Evolutionary conservation across 768 basidiomycete species (phyloP).

Genomic region (Imleria badia): DNA sequence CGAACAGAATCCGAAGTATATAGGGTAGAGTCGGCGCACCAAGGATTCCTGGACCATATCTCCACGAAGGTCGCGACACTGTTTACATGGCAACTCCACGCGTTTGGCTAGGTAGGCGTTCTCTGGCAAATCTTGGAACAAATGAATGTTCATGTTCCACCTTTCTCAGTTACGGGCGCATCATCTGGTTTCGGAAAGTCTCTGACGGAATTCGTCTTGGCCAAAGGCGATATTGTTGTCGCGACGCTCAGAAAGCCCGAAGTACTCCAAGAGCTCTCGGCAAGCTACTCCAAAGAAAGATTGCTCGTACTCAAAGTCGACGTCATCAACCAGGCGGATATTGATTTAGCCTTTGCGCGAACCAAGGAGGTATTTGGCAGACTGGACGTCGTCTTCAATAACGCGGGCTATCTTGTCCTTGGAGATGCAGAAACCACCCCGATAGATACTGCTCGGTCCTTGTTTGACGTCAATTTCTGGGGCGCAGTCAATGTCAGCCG

Average conservation of each 20-base stretch:
- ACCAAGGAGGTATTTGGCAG: conserved; percentile 9
- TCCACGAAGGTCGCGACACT: no score
- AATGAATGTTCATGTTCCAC: background rate
- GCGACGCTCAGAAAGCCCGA: conserved; percentile 44
- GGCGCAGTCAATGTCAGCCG: background rate
- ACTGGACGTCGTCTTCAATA: conserved; percentile 24
- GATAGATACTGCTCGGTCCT: conserved; percentile 13
- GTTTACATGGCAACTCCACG: conserved; percentile 4
- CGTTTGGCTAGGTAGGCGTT: conserved; percentile 10
- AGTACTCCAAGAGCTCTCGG: conserved; percentile 6
- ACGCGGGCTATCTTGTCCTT: conserved; percentile 12
- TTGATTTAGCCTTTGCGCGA: conserved; percentile 11
- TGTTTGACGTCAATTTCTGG: conserved; percentile 21
- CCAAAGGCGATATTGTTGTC: conserved; percentile 37
- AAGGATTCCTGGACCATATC: no score
- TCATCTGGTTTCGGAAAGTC: conserved; percentile 39
- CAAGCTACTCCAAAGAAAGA: conserved; percentile 2
- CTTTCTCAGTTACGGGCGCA: conserved; percentile 38
- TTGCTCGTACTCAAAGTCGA: conserved; percentile 18
- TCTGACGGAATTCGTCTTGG: conserved; percentile 33
- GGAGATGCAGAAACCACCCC: conserved; percentile 26
- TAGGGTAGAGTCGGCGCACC: no score
- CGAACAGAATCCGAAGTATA: no score
- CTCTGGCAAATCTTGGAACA: background rate
- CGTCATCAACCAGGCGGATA: conserved; percentile 8